Conservation (phyloP, 1,284 basidiomycete genomes). For the Pascua guehoae region DNA sequence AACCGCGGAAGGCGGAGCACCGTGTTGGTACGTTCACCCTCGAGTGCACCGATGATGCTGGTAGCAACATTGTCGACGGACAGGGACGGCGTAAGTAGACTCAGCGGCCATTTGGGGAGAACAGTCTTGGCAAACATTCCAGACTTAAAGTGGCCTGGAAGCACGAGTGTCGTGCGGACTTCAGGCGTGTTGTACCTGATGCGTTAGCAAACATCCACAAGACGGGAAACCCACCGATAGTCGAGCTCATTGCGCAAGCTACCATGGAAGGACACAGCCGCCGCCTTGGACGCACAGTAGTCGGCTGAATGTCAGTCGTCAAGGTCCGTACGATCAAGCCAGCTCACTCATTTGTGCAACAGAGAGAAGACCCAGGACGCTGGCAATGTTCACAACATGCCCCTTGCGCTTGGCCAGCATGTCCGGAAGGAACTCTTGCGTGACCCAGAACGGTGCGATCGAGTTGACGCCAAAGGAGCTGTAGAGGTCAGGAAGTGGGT, state of each 20-base stretch:
- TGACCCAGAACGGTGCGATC: conserved; percentile 80
- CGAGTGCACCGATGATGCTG: conserved; percentile 70
- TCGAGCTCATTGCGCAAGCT: conserved; percentile 80
- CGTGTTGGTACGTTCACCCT: conserved; percentile 65
- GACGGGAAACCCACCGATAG: conserved; percentile 53
- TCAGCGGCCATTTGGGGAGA: conserved; percentile 58
- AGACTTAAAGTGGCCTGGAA: conserved; percentile 71
- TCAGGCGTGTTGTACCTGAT: conserved; percentile 64
- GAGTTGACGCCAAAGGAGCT: conserved; percentile 90
- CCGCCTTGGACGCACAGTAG: conserved; percentile 84
- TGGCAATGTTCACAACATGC: conserved; percentile 84
- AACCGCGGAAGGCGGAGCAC: conserved; percentile 62
- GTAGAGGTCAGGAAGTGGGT: not conserved
- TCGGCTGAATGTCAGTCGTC: conserved; percentile 61
- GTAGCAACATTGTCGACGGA: conserved; percentile 71
- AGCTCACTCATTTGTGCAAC: conserved; percentile 76
- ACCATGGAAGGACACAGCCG: conserved; percentile 68
- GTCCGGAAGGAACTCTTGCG: conserved; percentile 87
- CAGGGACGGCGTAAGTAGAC: conserved; percentile 71
- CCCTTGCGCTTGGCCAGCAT: conserved; percentile 75
- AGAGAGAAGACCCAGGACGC: conserved; percentile 70
- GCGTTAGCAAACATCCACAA: conserved; percentile 2
- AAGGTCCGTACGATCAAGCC: no score
- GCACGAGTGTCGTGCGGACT: conserved; percentile 75
- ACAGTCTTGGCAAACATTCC: conserved; percentile 64